phyloP scores from a whole-genome alignment of 148 eudicot genomes.

The Fagopyrum esculentum region DNA sequence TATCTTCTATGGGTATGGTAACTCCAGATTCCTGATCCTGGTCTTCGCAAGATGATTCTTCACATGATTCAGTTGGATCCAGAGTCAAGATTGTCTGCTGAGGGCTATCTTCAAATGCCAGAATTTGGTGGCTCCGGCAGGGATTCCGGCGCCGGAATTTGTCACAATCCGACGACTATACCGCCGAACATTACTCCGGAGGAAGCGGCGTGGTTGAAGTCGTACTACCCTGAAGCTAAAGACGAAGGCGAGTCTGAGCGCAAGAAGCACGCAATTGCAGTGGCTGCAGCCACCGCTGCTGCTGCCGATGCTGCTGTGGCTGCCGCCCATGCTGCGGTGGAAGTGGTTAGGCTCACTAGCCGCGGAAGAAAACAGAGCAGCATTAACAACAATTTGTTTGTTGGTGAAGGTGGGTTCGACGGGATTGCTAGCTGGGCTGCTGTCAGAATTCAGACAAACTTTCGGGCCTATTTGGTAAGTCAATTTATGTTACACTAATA shows the following conservation, averaged over 20 bases:
- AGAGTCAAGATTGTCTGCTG: conserved; percentile 77
- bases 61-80: conserved; percentile 98
- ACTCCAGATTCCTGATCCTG: conserved; percentile 85
- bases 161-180: conserved; percentile 34
- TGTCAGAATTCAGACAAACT: conserved; percentile 55
- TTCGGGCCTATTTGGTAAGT: conserved; percentile 68
- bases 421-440: conserved; percentile 43
- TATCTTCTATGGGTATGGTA: conserved; percentile 13
- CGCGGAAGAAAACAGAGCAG: conserved; percentile 28
- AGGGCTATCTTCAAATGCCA: conserved; percentile 57
- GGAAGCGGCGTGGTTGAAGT: conserved; percentile 56
- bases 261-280: conserved; percentile 64
- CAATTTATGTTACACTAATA: not conserved
- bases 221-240: conserved; percentile 35
- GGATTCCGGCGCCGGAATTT: conserved; percentile 13
- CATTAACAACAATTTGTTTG: not conserved
- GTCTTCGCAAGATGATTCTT: conserved; percentile 94
- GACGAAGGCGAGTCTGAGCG: conserved; percentile 40
- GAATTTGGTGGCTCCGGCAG: not conserved
- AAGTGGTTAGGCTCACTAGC: conserved; percentile 57
- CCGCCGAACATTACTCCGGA: conserved; percentile 42
- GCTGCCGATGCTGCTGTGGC: conserved; percentile 86
- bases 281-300: conserved; percentile 72
- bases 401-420: conserved; percentile 21
- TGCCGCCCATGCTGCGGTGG: conserved; percentile 75